Base-by-base conservation (phyloP, 805 yeast species). In the Kuraishia piskuri region DNA sequence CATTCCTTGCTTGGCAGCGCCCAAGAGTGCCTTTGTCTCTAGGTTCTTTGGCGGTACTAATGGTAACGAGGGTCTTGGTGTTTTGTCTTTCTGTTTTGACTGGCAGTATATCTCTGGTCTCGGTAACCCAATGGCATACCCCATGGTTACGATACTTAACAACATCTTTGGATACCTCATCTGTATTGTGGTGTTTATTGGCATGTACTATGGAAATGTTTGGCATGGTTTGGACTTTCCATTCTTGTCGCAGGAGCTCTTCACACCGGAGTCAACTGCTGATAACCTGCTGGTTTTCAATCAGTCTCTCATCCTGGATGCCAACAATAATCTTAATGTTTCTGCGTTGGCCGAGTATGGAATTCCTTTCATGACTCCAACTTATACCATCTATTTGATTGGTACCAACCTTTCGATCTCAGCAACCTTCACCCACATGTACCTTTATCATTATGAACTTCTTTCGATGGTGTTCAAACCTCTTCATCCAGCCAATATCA, bases 81-180 rank as follows among this genome's bases (percentile, higher is more conserved):
- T 83, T 63, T 65, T 83, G 58, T 90, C 90, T 9, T 63, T 83
- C 48, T 79, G 86, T n/a, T 83, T 85, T 60, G 89, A 84, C 66
- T 85, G 88, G 88, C 77, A 78, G 60, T 81, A 80, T 61, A 71
- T 83, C 45, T 76, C 82, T 7, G 53, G 70, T 68, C 36, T 57
- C 64, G 46, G 31, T 57, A 83, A 83, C n/a, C 78, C 84, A 21
- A 89, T 90, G 10, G 72, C 85, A 62, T 73, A 82, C 52, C 84
- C 88, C 7, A 89, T 90, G 20, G 69, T 75, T 20, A 70, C 73
- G 52, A 75, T 78, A 3, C 63, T 72, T 51, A 65, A 63, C 62
- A 64, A 63, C 55, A 52, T 66, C 40, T 55, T 58, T 60, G 48
- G 64, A 67, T 22, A 75, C 74, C 52, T 75, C 77, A 23, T 66